Evolutionary conservation across 1,139 yeast genomes (phyloP).

Genomic region (Lodderomyces elongisporus): DNA sequence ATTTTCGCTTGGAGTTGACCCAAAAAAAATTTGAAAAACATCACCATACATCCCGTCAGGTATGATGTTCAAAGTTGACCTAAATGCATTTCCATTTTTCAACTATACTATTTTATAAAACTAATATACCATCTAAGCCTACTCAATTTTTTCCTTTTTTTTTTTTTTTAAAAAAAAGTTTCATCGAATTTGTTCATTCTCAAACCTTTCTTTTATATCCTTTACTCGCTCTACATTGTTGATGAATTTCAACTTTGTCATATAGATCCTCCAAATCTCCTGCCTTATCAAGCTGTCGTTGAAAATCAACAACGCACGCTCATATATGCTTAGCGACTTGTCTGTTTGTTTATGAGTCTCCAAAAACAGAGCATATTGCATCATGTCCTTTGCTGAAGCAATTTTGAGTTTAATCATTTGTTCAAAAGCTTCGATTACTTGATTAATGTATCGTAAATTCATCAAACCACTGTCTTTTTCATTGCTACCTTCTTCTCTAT

Average conservation of each 20-base stretch:
- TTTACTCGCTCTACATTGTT: conserved; percentile 52
- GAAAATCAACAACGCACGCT: conserved; percentile 59
- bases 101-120: no score
- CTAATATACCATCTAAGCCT: no score
- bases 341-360: conserved; percentile 46
- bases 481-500: not conserved
- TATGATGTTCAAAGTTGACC: no score
- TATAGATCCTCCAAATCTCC: conserved; percentile 70
- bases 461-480: no score
- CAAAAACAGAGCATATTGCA: conserved; percentile 62
- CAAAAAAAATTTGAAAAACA: no score
- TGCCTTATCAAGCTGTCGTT: conserved; percentile 52
- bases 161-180: not conserved
- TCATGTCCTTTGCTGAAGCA: conserved; percentile 63
- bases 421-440: conserved; percentile 46
- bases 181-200: not conserved
- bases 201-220: conserved; percentile 34
- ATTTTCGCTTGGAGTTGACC: no score
- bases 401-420: conserved; percentile 56
- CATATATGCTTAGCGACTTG: conserved; percentile 59
- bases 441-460: conserved; percentile 19
- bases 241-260: conserved; percentile 40
- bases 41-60: no score
- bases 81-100: no score
- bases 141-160: not conserved